Base-by-base conservation (phyloP, 2,329 filamentous ascomycete genomes). In the Lasiodiplodia sp. region DNA sequence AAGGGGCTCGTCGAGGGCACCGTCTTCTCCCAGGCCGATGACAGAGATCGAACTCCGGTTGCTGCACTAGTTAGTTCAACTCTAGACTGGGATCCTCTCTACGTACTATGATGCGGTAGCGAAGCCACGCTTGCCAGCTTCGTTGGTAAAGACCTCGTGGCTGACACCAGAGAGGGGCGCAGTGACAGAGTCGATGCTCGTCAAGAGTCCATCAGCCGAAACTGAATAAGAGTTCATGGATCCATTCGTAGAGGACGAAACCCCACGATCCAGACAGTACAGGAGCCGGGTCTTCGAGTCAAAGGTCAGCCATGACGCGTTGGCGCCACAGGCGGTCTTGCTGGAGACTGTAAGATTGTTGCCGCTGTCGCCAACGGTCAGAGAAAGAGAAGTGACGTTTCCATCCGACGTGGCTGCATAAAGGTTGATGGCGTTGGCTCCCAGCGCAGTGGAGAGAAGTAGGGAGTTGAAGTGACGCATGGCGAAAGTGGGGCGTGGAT, bases 241-340 rank as follows among this genome's bases (percentile, higher is more conserved):
- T 56, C 86, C 87, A 70, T 86, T 82, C 11, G 78, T 75, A 14
- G 79, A 75, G 3, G 74, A 75, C 28, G 76, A 75, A 55, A 84
- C 77, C 21, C 84, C 86, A 80, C 91, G 89, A 71, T 91, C 85
- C 51, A 87, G 34, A 77, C 88, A 91, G 79, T 87, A 89, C 12
- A 91, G 79, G 11, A 82, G 75, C 21, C 80, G 80, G 69, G 83
- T 81, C 55, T 79, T 73, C 68, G 81, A 77, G 74, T 88, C 85
- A 21, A 88, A 81, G 23, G 86, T 86, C 67, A 91, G 79, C 88
- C 89, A 91, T 14, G 87, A 86, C 6, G 89, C 86, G 69, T 84
- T 85, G 2, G 80, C 77, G 11, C 82, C 85, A 76, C 63, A 66
- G 14, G 37, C 47, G 14, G 60, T 64, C 21, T 52, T 64, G 28